Conservation (phyloP, 1,284 basidiomycete species). For the Cystobasidium sp. region DNA sequence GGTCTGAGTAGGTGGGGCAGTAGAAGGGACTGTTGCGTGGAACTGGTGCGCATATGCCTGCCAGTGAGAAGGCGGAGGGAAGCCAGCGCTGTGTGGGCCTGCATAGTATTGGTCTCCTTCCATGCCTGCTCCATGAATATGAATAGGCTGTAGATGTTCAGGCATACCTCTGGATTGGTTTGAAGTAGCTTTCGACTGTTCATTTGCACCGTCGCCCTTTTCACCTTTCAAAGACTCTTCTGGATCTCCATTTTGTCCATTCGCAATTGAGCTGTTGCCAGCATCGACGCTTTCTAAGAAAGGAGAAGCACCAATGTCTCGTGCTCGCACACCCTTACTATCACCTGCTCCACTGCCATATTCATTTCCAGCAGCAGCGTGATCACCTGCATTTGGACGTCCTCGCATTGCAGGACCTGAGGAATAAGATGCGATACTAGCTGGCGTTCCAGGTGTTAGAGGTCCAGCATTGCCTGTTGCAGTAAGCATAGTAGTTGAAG, state of each 20-base stretch:
- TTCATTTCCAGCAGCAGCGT: too few species aligned
- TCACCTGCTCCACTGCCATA: too few species aligned
- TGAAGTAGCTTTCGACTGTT: background rate
- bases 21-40: background rate
- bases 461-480: background rate
- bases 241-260: background rate
- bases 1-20: constrained; percentile 1
- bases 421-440: constrained; percentile 2
- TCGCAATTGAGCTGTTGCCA: background rate
- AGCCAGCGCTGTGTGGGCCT: background rate
- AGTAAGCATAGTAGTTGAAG: too few species aligned
- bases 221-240: background rate
- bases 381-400: background rate
- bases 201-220: background rate
- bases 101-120: background rate
- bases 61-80: background rate
- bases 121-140: background rate
- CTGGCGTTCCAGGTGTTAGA: constrained; percentile 2
- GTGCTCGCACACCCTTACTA: background rate
- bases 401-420: constrained; percentile 3
- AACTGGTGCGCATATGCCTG: background rate
- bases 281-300: background rate
- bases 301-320: background rate
- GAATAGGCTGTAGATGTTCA: background rate
- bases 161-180: background rate